Base-by-base conservation (phyloP, 495 filamentous ascomycete genomes). In the Hypomontagnella monticulosa region DNA sequence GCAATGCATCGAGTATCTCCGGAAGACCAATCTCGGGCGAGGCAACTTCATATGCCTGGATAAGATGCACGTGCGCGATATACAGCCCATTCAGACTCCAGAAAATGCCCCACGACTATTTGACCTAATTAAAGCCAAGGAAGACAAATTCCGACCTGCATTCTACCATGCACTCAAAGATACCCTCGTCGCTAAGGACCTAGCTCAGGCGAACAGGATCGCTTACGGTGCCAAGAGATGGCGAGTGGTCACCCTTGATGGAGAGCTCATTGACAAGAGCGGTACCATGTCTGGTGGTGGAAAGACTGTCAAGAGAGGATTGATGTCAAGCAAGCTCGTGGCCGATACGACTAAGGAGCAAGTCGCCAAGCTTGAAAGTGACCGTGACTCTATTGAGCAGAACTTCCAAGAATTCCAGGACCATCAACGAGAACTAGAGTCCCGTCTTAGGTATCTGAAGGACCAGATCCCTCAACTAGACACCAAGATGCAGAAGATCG, bases 251-350 rank as follows among this genome's bases (percentile, higher is more conserved):
- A 98, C 96, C 0, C 85, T 97, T 23, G 91, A 94, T 68, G 95
- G 95, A 15, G 93, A 97, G 71, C 84, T 99, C 46, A 97, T 99
- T 58, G 95, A 99, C 76, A 93, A 92, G 66, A 96, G 93, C 1
- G 95, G 95, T 79, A 98, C 95, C 7, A 97, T 99, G 96, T 96
- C 91, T 63, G 95, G 95, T 79, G 95, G 95, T 81, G 95, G 95
- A 40, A 93, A 84, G 34, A 91, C 89, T 34, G 89, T 93, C 36
- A 92, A 93, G 57, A 90, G 87, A 61, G 96, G 96, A 2, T 86
- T 89, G 46, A 99, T 99, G 95, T 97, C 94, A 1, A 93, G 91
- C 10, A 98, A 97, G 76, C 89, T 96, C 40, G 90, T 90, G 9
- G 85, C 91, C 5, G 91, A 96, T 41, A 90, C 86, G 15, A 87